Conservation (phyloP, 208 protist species). For the Leishmania arabica region DNA sequence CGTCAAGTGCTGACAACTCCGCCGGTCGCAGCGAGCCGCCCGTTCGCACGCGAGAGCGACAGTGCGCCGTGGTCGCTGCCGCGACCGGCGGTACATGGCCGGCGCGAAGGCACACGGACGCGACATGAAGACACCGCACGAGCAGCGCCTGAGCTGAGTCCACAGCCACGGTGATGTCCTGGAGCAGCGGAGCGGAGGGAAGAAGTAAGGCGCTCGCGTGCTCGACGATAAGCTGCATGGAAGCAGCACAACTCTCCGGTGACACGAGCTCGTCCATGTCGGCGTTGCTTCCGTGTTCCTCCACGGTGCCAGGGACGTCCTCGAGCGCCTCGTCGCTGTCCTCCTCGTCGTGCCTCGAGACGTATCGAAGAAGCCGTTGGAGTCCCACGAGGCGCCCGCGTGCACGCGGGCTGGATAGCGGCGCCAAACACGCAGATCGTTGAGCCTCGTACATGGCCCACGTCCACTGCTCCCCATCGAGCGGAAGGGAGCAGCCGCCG, state of each 20-base stretch:
- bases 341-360: slow-evolving; percentile 6
- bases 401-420: not conserved
- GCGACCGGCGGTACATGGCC: not conserved
- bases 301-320: not conserved
- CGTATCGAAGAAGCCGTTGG: not conserved
- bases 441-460: slow-evolving; percentile 6
- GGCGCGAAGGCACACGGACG: slow-evolving; percentile 6
- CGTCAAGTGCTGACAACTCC: slow-evolving; percentile 9
- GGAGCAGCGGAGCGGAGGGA: slow-evolving; percentile 4
- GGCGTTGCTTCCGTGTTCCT: not conserved
- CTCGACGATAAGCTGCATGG: not conserved
- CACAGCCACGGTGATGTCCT: slow-evolving; percentile 8
- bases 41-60: not conserved
- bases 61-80: not conserved
- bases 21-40: not conserved
- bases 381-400: not conserved
- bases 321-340: not conserved
- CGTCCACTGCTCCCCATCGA: not conserved
- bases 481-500: not conserved
- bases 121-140: slow-evolving; percentile 7
- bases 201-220: not conserved
- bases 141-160: slow-evolving; percentile 13
- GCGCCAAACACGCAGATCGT: not conserved
- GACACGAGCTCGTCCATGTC: not conserved
- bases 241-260: not conserved